Base-by-base conservation (phyloP, 2,329 filamentous ascomycete species). In the Hymenoscyphus fructigenus region DNA sequence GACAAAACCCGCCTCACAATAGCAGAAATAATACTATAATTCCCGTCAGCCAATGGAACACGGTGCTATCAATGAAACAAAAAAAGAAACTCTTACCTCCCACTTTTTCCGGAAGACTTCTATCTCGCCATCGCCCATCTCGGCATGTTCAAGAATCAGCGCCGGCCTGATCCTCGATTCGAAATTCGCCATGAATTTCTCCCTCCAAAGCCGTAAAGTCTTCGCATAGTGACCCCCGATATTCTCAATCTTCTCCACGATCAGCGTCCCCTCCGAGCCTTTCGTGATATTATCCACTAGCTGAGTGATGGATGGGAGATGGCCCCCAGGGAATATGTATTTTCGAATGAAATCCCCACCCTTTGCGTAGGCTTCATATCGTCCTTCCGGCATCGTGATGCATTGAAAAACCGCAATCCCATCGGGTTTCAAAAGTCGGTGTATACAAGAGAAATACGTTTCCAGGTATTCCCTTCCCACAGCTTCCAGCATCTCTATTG, bases 251-350 rank as follows among this genome's bases (percentile, higher is more conserved):
- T 78, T 81, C 70, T 92, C 88, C 0, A 91, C 82, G 14, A 92
- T 83, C 6, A 92, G 79, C 0, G 83, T 84, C 0, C 86, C 85
- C 10, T 80, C 76, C 0, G 88, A 89, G 38, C 86, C 86, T 29
- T 80, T 79, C 50, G 82, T 83, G 68, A 92, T 88, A 38, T 87
- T 82, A 59, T 81, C 78, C 28, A 88, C 76, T 20, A 88, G 77
- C 68, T 87, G 83, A 15, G 81, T 84, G 36, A 82, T 82, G 81
- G 58, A 81, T 80, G 86, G 86, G 6, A 92, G 78, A 72, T 92
- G 88, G 0, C 90, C 90, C n/a, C 90, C 89, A 0, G 90, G 90
- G 76, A 93, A 92, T 62, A 92, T 92, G 76, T 92, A 91, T 67
- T 88, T 86, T 64, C 88, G 85, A 73, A 92, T 91, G 76, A 92